A percentile compares a stretch with the other conserved stretches of the same genome.
phyloP scores from a whole-genome alignment of 2,329 filamentous ascomycete genomes.

The Xylariaceae sp. region DNA sequence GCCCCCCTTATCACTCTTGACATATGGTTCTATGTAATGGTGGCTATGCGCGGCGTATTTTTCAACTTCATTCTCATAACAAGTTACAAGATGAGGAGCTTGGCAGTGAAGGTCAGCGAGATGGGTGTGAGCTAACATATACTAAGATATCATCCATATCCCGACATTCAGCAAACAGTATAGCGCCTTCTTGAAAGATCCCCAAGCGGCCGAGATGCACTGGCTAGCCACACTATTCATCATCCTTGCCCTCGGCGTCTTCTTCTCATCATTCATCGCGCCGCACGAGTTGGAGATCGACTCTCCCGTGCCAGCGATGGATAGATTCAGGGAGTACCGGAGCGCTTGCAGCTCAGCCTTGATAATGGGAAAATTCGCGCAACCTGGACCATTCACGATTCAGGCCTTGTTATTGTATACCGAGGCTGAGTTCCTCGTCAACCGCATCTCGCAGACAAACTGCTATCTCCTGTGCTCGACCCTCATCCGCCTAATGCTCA shows the following conservation, averaged over 20 bases:
- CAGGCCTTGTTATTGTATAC: conserved; percentile 50
- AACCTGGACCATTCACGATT: conserved; percentile 45
- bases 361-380: conserved; percentile 46
- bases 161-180: conserved; percentile 52
- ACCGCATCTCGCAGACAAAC: conserved; percentile 48
- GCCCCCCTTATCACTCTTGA: too few relatives aligned
- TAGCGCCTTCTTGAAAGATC: conserved; percentile 45
- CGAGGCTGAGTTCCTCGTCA: conserved; percentile 51
- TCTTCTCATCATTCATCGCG: conserved; percentile 42
- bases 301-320: conserved; percentile 36
- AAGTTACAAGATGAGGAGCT: too few relatives aligned
- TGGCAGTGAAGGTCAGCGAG: too few relatives aligned
- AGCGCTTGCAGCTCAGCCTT: conserved; percentile 50
- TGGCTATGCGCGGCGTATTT: too few relatives aligned
- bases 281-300: conserved; percentile 42
- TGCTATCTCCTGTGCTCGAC: conserved; percentile 51
- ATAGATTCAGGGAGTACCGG: conserved; percentile 47
- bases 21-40: too few relatives aligned
- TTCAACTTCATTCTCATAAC: too few relatives aligned
- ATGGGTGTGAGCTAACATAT: too few relatives aligned
- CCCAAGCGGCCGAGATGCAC: conserved; percentile 35
- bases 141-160: conserved; percentile 48
- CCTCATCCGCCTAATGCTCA: conserved; percentile 51
- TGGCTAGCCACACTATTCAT: conserved; percentile 52
- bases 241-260: conserved; percentile 40